Evolutionary conservation across 2,329 filamentous ascomycete species (phyloP).

Genomic region (Ophiocordyceps camponoti-floridani): DNA sequence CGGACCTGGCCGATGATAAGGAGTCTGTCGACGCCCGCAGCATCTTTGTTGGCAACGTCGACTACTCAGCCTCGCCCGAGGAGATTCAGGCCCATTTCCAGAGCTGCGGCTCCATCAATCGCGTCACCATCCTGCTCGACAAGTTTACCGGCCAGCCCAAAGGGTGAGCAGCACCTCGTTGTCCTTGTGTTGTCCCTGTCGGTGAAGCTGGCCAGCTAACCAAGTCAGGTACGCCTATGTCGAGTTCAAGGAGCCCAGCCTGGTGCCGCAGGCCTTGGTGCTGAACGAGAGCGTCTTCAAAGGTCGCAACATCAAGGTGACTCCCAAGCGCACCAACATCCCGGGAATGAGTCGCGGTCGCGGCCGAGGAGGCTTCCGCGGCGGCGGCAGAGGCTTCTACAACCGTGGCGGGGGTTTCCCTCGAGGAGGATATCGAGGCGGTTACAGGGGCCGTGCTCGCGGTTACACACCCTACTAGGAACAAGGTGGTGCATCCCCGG

Average conservation of each 20-base stretch:
- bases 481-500: conserved; percentile 12
- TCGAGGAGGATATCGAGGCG: conserved; percentile 46
- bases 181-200: background rate
- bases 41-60: conserved; percentile 97
- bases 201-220: background rate
- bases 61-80: conserved; percentile 91
- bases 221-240: conserved; percentile 80
- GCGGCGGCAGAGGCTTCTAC: conserved; percentile 31
- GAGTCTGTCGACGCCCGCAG: conserved; percentile 90
- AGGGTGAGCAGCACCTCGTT: conserved; percentile 38
- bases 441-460: conserved; percentile 47
- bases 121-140: conserved; percentile 90
- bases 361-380: conserved; percentile 35
- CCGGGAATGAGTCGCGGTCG: conserved; percentile 82
- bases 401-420: conserved; percentile 27
- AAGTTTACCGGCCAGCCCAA: conserved; percentile 99
- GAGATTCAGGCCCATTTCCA: conserved; percentile 96
- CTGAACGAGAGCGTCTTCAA: conserved; percentile 95
- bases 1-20: conserved; percentile 76
- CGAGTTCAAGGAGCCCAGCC: conserved; percentile 85
- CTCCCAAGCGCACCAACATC: conserved; percentile 87
- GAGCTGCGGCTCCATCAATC: conserved; percentile 91
- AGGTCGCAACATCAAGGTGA: conserved; percentile 86
- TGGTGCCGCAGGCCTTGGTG: conserved; percentile 84
- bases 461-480: conserved; percentile 48